phyloP scores from a whole-genome alignment of 2,329 filamentous ascomycete species.

The Fusarium paranaense region DNA sequence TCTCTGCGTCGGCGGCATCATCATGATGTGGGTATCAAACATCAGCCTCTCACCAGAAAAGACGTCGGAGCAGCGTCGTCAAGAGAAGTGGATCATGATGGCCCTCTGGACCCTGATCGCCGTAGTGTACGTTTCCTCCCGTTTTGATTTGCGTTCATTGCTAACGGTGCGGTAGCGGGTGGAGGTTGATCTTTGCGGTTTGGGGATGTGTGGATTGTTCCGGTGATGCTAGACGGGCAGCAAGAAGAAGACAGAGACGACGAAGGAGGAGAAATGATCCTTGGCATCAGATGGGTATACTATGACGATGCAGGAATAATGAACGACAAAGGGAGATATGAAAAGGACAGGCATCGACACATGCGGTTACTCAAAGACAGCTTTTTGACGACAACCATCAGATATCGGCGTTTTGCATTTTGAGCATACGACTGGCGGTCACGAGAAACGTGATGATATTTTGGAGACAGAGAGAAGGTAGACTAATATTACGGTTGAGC shows the following conservation, averaged over 20 bases:
- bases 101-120: constrained; percentile 38
- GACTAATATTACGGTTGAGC: neutral
- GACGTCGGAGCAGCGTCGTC: constrained; percentile 16
- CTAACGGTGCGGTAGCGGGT: constrained; percentile 31
- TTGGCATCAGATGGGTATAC: constrained; percentile 38
- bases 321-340: neutral
- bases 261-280: constrained; percentile 28
- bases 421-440: neutral
- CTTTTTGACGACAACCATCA: neutral
- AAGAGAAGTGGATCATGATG: constrained; percentile 35
- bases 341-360: neutral
- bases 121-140: constrained; percentile 41
- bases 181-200: constrained; percentile 45
- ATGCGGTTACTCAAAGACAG: neutral
- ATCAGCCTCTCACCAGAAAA: constrained; percentile 31
- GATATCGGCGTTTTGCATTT: neutral
- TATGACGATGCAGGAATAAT: constrained; percentile 14
- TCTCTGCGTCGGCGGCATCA: constrained; percentile 49
- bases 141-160: neutral
- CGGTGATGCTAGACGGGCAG: constrained; percentile 37
- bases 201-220: constrained; percentile 47
- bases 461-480: neutral
- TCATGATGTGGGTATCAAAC: constrained; percentile 49
- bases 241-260: constrained; percentile 29
- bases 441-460: neutral